A percentile compares a stretch with the other conserved stretches of the same genome.
Evolutionary conservation across 2,329 filamentous ascomycete species (phyloP).

Genomic region (Xylaria digitata): DNA sequence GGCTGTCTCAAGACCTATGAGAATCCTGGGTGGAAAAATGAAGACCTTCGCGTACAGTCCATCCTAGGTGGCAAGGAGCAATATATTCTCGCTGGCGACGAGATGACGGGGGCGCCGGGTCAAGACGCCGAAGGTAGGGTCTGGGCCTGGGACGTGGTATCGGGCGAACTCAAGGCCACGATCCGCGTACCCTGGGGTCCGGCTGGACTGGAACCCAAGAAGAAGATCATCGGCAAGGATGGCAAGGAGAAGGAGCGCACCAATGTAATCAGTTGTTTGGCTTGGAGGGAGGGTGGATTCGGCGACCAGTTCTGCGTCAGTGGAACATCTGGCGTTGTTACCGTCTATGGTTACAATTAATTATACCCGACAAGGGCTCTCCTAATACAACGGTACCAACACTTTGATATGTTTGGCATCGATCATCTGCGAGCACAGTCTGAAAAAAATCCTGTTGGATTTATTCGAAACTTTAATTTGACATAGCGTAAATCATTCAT

Average conservation of each 20-base stretch:
- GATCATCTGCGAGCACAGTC: constrained; percentile 4
- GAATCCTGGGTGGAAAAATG: constrained; percentile 69
- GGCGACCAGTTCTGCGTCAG: constrained; percentile 74
- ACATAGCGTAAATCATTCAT: constrained; percentile 35
- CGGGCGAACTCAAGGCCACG: constrained; percentile 73
- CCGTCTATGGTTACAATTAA: constrained; percentile 65
- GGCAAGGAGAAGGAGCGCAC: constrained; percentile 69
- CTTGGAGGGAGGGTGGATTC: constrained; percentile 71
- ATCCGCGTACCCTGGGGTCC: constrained; percentile 70
- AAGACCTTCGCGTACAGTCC: constrained; percentile 78
- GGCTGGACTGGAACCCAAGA: constrained; percentile 59
- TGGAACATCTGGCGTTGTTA: constrained; percentile 73
- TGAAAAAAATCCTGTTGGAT: constrained; percentile 11
- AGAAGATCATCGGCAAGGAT: constrained; percentile 67
- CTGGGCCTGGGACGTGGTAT: constrained; percentile 87
- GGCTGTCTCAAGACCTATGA: constrained; percentile 78
- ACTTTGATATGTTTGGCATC: constrained; percentile 7
- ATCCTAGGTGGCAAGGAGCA: constrained; percentile 80
- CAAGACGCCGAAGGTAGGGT: constrained; percentile 65
- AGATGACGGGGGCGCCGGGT: constrained; percentile 59
- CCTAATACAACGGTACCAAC: background rate
- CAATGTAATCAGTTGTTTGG: constrained; percentile 71
- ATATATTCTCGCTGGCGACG: constrained; percentile 83
- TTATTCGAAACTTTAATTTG: constrained; percentile 22
- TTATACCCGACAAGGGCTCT: background rate